Percentiles rank a stretch among this genome's conserved stretches.
phyloP scores from a whole-genome alignment of 2,329 filamentous ascomycete genomes.

The Venturia pyrina region DNA sequence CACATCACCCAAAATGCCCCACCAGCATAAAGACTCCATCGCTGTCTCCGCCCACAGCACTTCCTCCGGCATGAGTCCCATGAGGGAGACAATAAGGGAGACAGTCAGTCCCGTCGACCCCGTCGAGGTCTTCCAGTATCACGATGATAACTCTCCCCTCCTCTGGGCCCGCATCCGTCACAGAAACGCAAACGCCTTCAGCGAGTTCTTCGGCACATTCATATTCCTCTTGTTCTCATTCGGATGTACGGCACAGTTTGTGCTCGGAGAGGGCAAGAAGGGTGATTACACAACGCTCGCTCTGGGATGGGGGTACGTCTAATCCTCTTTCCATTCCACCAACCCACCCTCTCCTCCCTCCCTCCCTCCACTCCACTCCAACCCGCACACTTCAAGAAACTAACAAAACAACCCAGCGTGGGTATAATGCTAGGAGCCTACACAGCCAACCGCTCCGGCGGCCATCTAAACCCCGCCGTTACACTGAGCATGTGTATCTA shows the following conservation, averaged over 20 bases:
- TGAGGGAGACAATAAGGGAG: too few relatives aligned
- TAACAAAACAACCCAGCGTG: neutral
- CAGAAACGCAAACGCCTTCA: slow-evolving; percentile 10
- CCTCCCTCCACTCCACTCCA: too few relatives aligned
- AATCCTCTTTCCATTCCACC: too few relatives aligned
- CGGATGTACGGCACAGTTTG: slow-evolving; percentile 2
- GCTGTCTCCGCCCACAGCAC: neutral
- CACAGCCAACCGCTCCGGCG: slow-evolving; percentile 23
- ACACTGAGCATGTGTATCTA: slow-evolving; percentile 16
- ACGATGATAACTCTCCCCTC: neutral
- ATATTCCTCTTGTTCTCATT: slow-evolving; percentile 10
- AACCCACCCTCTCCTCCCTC: too few relatives aligned
- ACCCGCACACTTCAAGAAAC: too few relatives aligned
- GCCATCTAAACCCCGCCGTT: slow-evolving; percentile 25
- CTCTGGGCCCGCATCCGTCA: slow-evolving; percentile 2
- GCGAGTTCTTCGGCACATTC: slow-evolving; percentile 11
- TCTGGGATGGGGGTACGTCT: slow-evolving; percentile 12
- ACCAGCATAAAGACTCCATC: neutral
- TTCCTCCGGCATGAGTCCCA: neutral
- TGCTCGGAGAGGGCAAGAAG: slow-evolving; percentile 4
- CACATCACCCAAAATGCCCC: neutral
- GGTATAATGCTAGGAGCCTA: slow-evolving; percentile 17
- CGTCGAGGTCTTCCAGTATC: neutral
- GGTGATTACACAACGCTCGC: slow-evolving; percentile 6
- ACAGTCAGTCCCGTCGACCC: neutral